Conservation (phyloP, 2,329 filamentous ascomycete species). For the Xylaria sp. region DNA sequence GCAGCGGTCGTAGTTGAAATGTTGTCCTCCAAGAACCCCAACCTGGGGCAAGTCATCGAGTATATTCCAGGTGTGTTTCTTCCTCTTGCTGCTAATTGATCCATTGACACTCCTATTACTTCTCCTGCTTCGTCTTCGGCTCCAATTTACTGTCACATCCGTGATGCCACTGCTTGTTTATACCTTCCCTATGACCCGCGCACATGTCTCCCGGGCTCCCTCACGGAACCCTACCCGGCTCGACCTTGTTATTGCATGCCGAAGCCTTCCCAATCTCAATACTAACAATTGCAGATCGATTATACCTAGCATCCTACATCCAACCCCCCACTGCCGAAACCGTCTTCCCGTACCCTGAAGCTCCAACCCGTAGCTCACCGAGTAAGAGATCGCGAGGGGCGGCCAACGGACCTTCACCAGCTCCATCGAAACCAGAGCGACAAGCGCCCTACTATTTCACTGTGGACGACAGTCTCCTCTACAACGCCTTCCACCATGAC, state of each 20-base stretch:
- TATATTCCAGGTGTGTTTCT: slow-evolving; percentile 82
- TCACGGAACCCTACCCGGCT: slow-evolving; percentile 14
- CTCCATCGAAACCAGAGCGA: slow-evolving; percentile 48
- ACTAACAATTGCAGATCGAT: slow-evolving; percentile 69
- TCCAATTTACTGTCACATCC: slow-evolving; percentile 13
- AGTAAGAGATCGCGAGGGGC: slow-evolving; percentile 73
- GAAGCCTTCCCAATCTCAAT: slow-evolving; percentile 31
- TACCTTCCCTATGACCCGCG: slow-evolving; percentile 23
- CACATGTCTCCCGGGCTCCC: slow-evolving; percentile 31
- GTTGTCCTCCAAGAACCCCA: slow-evolving; percentile 56
- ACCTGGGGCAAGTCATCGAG: slow-evolving; percentile 88
- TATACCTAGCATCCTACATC: slow-evolving; percentile 92
- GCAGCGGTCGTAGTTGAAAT: slow-evolving; percentile 40
- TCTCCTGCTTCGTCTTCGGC: slow-evolving; percentile 12
- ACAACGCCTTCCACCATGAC: slow-evolving; percentile 98
- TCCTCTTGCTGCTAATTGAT: slow-evolving; percentile 1
- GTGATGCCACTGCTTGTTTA: slow-evolving; percentile 12
- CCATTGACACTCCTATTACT: slow-evolving; percentile 1
- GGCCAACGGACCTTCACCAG: slow-evolving; percentile 58
- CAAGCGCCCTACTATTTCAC: slow-evolving; percentile 88
- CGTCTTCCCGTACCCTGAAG: slow-evolving; percentile 77
- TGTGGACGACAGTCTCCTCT: slow-evolving; percentile 87
- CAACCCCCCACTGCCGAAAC: slow-evolving; percentile 80
- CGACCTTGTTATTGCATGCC: slow-evolving; percentile 25
- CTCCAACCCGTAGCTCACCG: slow-evolving; percentile 63